Conservation (phyloP, 2,329 filamentous ascomycete genomes). For the Colletotrichum aenigma region DNA sequence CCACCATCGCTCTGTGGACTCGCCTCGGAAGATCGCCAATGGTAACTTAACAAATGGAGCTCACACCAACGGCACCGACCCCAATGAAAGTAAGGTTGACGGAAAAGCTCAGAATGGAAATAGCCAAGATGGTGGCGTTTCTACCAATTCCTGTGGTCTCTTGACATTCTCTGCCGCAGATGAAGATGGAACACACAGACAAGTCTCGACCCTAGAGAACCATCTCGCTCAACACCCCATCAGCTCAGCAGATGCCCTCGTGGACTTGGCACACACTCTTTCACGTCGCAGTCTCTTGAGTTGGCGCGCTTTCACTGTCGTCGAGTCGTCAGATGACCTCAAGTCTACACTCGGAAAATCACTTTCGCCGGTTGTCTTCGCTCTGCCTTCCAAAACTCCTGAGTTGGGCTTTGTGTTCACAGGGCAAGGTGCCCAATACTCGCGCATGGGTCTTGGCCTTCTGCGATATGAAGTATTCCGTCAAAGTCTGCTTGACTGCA, state of each 20-base stretch:
- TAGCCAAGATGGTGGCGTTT: not conserved
- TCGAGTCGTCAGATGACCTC: not conserved
- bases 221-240: not conserved
- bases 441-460: constrained; percentile 45
- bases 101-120: not conserved
- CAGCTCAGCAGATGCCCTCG: not conserved
- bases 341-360: not conserved
- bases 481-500: constrained; percentile 35
- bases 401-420: constrained; percentile 45
- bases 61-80: not conserved
- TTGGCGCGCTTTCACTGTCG: not conserved
- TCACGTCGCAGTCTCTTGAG: not conserved
- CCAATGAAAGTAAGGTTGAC: not conserved
- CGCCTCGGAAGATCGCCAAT: not conserved
- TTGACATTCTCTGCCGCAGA: not conserved
- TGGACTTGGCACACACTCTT: not conserved
- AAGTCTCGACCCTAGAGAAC: not conserved
- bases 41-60: not conserved
- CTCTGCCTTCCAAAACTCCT: constrained; percentile 21
- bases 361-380: not conserved
- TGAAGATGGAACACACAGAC: not conserved
- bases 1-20: not conserved
- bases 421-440: constrained; percentile 47
- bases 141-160: not conserved
- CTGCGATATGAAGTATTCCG: constrained; percentile 45